These are phyloP conservation scores for Didymosphaeria variabile DNA, from an alignment of 2,329 filamentous ascomycete genomes.

Conservation along the genomic window DNA sequence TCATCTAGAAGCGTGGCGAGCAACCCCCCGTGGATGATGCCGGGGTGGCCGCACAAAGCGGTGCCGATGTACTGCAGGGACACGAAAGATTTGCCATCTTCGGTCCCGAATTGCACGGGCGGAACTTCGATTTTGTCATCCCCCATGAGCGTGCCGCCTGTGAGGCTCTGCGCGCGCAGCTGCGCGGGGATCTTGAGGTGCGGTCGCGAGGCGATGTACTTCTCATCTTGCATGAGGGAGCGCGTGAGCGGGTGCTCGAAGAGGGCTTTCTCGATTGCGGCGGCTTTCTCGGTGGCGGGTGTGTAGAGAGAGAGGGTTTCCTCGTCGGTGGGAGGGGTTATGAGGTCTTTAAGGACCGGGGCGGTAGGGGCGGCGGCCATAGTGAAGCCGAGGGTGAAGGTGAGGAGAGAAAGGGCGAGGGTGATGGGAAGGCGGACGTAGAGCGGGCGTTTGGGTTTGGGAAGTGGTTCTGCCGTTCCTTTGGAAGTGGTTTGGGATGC, in stretches of 20 bases:
- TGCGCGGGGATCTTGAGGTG: constrained; percentile 83
- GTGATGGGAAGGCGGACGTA: constrained; percentile 53
- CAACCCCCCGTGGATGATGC: constrained; percentile 88
- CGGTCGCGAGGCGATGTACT: constrained; percentile 79
- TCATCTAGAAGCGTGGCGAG: constrained; percentile 94
- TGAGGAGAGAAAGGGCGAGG: constrained; percentile 58
- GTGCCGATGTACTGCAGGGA: constrained; percentile 79
- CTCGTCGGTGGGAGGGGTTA: constrained; percentile 70
- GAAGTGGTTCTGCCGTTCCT: constrained; percentile 12
- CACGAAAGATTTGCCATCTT: constrained; percentile 64
- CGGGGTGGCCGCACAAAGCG: constrained; percentile 87
- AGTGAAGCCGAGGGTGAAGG: constrained; percentile 64
- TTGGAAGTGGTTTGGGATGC: constrained; percentile 23
- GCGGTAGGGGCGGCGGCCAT: constrained; percentile 66
- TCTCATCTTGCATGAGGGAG: constrained; percentile 72
- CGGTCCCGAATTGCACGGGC: constrained; percentile 73
- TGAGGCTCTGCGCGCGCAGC: constrained; percentile 78
- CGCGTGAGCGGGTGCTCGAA: constrained; percentile 76
- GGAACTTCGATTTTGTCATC: constrained; percentile 81
- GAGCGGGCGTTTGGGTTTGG: constrained; percentile 29
- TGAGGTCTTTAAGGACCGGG: constrained; percentile 58
- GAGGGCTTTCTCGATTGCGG: constrained; percentile 76
- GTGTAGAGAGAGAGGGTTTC: constrained; percentile 75
- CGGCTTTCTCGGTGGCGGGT: constrained; percentile 60
- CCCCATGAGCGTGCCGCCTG: constrained; percentile 79